A percentile compares a stretch with the other conserved stretches of the same genome.
Conservation (phyloP, 2,329 filamentous ascomycete species). For the Ceratocystis colombiana region DNA sequence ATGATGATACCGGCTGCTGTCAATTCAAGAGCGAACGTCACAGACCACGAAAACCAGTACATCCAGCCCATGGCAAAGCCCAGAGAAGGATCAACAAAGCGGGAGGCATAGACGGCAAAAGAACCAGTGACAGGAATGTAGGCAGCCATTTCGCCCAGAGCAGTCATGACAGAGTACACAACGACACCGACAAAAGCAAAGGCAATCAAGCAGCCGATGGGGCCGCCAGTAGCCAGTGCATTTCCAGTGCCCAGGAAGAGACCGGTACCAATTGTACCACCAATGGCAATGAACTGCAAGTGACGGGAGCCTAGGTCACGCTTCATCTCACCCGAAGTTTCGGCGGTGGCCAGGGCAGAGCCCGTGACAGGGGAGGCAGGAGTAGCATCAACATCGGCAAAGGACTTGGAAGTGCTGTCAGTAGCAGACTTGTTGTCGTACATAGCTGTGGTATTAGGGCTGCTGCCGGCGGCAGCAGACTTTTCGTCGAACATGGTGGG, state of each 20-base stretch:
- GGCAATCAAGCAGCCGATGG: slow-evolving; percentile 56
- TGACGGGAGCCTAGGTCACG: slow-evolving; percentile 36
- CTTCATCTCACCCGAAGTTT: slow-evolving; percentile 26
- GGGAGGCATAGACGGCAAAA: slow-evolving; percentile 65
- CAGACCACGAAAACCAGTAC: slow-evolving; percentile 70
- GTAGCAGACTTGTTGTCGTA: slow-evolving; percentile 13
- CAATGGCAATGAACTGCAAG: slow-evolving; percentile 43
- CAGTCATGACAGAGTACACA: slow-evolving; percentile 65
- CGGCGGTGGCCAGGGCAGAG: background rate
- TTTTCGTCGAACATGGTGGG: slow-evolving; percentile 10
- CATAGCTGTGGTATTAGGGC: slow-evolving; percentile 4
- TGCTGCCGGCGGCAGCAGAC: slow-evolving; percentile 10
- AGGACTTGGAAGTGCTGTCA: slow-evolving; percentile 14
- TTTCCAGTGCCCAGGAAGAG: slow-evolving; percentile 59
- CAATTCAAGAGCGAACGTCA: slow-evolving; percentile 63
- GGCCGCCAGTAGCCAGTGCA: slow-evolving; percentile 53
- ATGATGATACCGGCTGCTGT: slow-evolving; percentile 64
- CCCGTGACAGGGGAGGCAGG: background rate
- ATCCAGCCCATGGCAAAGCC: slow-evolving; percentile 75
- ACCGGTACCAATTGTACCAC: slow-evolving; percentile 61
- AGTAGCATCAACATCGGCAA: slow-evolving; percentile 7
- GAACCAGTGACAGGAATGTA: slow-evolving; percentile 67
- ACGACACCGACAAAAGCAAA: slow-evolving; percentile 61
- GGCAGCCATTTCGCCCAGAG: slow-evolving; percentile 62
- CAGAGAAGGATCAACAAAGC: slow-evolving; percentile 62